Percentiles rank a stretch among this genome's conserved stretches.
Evolutionary conservation across 1,284 basidiomycete species (phyloP).

Genomic region (Leccinum pachyderme): DNA sequence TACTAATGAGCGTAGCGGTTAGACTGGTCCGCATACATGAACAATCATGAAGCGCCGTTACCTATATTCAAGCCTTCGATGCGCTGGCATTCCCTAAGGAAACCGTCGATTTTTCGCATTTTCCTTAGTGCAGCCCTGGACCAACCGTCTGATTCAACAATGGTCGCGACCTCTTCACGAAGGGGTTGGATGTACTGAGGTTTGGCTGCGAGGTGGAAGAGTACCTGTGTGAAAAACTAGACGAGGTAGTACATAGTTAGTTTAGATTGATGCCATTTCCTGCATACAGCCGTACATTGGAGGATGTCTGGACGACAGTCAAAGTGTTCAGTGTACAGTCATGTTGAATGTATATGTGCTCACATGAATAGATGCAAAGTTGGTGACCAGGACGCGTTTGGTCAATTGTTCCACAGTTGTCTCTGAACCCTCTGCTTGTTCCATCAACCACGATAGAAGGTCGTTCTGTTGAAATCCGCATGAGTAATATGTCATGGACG

Average conservation of each 20-base stretch:
- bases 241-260: not conserved
- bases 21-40: not conserved
- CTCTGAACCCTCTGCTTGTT: slow-evolving; percentile 30
- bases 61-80: slow-evolving; percentile 29
- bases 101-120: slow-evolving; percentile 47
- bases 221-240: slow-evolving; percentile 34
- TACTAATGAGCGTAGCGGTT: slow-evolving; percentile 20
- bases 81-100: slow-evolving; percentile 41
- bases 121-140: slow-evolving; percentile 38
- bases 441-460: slow-evolving; percentile 43
- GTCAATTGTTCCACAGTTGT: slow-evolving; percentile 31
- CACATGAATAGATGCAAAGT: slow-evolving; percentile 31
- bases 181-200: slow-evolving; percentile 37
- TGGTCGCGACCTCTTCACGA: slow-evolving; percentile 42
- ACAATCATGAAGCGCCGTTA: slow-evolving; percentile 10
- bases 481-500: not conserved
- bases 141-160: slow-evolving; percentile 42
- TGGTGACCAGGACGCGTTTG: slow-evolving; percentile 33
- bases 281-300: slow-evolving; percentile 12
- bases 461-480: slow-evolving; percentile 31
- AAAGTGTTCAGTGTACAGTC: not conserved
- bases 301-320: slow-evolving; percentile 6
- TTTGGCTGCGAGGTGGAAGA: slow-evolving; percentile 26
- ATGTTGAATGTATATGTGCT: slow-evolving; percentile 22
- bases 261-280: not conserved